A percentile compares a stretch with the other conserved stretches of the same genome.
phyloP scores from a whole-genome alignment of 345 rosid species.

The Citrus inodora region DNA sequence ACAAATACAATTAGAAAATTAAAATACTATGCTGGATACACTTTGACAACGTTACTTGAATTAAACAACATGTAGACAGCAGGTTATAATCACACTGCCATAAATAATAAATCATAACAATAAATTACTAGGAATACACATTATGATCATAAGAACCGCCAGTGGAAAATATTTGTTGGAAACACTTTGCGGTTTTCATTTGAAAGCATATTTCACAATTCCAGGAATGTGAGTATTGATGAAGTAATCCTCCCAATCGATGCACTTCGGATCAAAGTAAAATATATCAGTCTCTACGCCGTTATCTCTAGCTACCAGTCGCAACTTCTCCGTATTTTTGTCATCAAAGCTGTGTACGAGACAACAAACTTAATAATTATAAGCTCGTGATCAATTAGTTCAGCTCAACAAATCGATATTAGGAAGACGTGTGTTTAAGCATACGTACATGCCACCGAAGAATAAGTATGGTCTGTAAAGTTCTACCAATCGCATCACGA shows the following conservation, averaged over 20 bases:
- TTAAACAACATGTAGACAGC: background rate
- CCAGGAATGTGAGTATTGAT: slow-evolving; percentile 60
- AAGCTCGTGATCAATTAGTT: too few relatives aligned
- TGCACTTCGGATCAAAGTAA: slow-evolving; percentile 52
- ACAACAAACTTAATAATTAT: background rate
- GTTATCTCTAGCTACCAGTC: slow-evolving; percentile 29
- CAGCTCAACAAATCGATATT: background rate
- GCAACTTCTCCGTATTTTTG: slow-evolving; percentile 44
- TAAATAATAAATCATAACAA: background rate
- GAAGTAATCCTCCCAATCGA: slow-evolving; percentile 69
- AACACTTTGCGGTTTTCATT: slow-evolving; percentile 14
- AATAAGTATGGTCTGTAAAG: slow-evolving; percentile 80
- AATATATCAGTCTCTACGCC: slow-evolving; percentile 29
- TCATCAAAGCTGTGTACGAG: slow-evolving; percentile 48
- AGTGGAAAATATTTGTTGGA: background rate
- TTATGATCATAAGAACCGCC: background rate
- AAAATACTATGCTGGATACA: background rate
- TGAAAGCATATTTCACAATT: slow-evolving; percentile 42
- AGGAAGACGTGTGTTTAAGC: background rate
- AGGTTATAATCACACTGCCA: background rate
- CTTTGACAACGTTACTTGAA: background rate
- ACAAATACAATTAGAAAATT: background rate
- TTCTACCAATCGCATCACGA: slow-evolving; percentile 60
- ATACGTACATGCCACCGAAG: slow-evolving; percentile 69
- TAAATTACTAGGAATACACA: background rate